Base-by-base conservation (phyloP, 1,284 basidiomycete genomes). In the Fomitiporia mediterranea region DNA sequence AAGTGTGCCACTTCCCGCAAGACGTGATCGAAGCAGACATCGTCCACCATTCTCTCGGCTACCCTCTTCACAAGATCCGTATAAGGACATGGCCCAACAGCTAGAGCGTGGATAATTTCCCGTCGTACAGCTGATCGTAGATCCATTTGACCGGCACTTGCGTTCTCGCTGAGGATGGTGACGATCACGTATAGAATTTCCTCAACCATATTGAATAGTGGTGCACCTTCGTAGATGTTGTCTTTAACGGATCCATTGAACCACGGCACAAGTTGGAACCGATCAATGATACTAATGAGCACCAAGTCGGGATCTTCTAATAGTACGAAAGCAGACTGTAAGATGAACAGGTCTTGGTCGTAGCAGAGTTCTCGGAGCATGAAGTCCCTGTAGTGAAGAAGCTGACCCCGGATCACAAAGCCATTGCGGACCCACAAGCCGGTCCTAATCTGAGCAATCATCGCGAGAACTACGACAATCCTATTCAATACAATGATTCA, bases 371-470 rank as follows among this genome's bases (percentile, higher is more conserved):
- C 97, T 27, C 96, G 87, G 53, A 98, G 82, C 79, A 91, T 90
- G 68, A 94, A 94, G 69, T 99, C 96, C 40, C 94, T 89, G 69
- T 99, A 99, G 69, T 99, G 95, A 55, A 96, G 79, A n/a, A 95
- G 80, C 68, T 99, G 97, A 0, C 93, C 92, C 1, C 96, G 87
- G 63, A 99, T 95, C 4, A 90, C 91, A 64, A 94, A 92, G 2
- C 97, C 97, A 64, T 99, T 99, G 53, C 96, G 88, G 3, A 98
- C 95, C 97, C 97, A 99, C 19, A 98, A 79, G 2, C 95, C 94
- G 1, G 92, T 89, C 15, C 94, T 84, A 54, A 98, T 94, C 70
- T 99, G 97, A 0, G 96, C 93, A 34, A 98, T 86, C 79, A 94
- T 90, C 0, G 87, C 81, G 19, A 93, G 74, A 3, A 92, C 93